Percentiles rank a stretch among this genome's conserved stretches.
phyloP scores from a whole-genome alignment of 1,139 yeast genomes.

The Lodderomyces oxycetoniae region DNA sequence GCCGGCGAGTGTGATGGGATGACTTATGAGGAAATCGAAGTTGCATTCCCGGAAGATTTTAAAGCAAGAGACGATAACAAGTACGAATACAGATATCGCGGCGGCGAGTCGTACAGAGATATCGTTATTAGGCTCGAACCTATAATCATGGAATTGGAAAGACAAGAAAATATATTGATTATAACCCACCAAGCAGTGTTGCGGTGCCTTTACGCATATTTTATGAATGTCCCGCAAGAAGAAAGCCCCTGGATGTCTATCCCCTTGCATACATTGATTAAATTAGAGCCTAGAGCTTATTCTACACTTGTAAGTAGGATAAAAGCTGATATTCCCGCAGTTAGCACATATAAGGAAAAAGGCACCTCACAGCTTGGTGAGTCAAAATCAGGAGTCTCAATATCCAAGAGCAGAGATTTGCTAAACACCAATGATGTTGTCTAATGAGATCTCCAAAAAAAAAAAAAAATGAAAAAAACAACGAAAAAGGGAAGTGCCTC shows the following conservation, averaged over 20 bases:
- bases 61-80: constrained; percentile 94
- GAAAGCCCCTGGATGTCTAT: constrained; percentile 99
- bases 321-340: constrained; percentile 96
- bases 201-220: constrained; percentile 93
- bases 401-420: constrained; percentile 37
- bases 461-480: constrained; percentile 1
- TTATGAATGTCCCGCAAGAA: constrained; percentile 97
- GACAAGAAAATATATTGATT: constrained; percentile 91
- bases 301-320: constrained; percentile 83
- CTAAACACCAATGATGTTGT: constrained; percentile 27
- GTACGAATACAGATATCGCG: constrained; percentile 91
- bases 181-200: constrained; percentile 97
- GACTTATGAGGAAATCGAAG: constrained; percentile 77
- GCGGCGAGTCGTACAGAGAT: constrained; percentile 96
- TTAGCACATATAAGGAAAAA: constrained; percentile 90
- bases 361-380: constrained; percentile 84
- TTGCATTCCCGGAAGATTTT: constrained; percentile 86
- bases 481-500: too few relatives aligned
- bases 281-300: constrained; percentile 90
- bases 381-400: constrained; percentile 20
- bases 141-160: constrained; percentile 94
- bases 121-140: constrained; percentile 94
- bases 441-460: constrained; percentile 1
- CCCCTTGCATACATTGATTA: constrained; percentile 90
- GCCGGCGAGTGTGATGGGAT: constrained; percentile 98